Evolutionary conservation across 108 stramenopile species (phyloP).

Genomic region (Fragilaria crotonensis): DNA sequence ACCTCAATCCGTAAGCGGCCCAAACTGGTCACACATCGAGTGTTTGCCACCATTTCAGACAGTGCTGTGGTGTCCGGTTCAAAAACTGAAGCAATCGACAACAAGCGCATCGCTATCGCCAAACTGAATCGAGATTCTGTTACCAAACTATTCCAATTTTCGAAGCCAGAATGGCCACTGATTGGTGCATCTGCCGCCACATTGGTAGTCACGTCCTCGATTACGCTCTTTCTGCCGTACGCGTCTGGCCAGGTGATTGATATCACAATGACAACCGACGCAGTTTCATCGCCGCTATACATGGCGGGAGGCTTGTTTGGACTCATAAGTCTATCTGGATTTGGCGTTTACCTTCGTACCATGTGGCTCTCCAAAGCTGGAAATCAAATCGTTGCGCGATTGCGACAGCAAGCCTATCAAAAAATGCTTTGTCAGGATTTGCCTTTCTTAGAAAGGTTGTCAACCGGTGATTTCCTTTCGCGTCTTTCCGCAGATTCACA

Average conservation of each 20-base stretch:
- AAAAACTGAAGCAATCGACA: too few species aligned
- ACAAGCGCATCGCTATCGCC: too few species aligned
- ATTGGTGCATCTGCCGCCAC: slow-evolving; percentile 52
- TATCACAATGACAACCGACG: slow-evolving; percentile 10
- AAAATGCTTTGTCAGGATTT: slow-evolving; percentile 64
- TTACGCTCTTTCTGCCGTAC: slow-evolving; percentile 65
- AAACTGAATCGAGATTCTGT: too few species aligned
- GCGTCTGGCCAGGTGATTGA: slow-evolving; percentile 67
- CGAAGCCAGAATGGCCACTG: slow-evolving; percentile 36
- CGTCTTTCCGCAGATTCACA: slow-evolving; percentile 68
- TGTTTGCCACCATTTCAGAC: too few species aligned
- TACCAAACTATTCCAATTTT: too few species aligned
- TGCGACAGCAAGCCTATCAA: slow-evolving; percentile 52
- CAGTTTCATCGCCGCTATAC: slow-evolving; percentile 27
- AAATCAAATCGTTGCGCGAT: slow-evolving; percentile 66
- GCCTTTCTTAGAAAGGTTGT: slow-evolving; percentile 54
- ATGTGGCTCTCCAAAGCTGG: slow-evolving; percentile 61
- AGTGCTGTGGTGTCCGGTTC: too few species aligned
- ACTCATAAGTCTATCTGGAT: slow-evolving; percentile 45
- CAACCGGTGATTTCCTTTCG: slow-evolving; percentile 75
- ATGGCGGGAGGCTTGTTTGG: slow-evolving; percentile 56
- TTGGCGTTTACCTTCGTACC: slow-evolving; percentile 55
- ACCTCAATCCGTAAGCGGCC: too few species aligned
- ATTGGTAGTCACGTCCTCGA: slow-evolving; percentile 50
- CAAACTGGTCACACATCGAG: too few species aligned